Evolutionary conservation across 2,329 filamentous ascomycete genomes (phyloP).

Genomic region (Xylaria polymorpha): DNA sequence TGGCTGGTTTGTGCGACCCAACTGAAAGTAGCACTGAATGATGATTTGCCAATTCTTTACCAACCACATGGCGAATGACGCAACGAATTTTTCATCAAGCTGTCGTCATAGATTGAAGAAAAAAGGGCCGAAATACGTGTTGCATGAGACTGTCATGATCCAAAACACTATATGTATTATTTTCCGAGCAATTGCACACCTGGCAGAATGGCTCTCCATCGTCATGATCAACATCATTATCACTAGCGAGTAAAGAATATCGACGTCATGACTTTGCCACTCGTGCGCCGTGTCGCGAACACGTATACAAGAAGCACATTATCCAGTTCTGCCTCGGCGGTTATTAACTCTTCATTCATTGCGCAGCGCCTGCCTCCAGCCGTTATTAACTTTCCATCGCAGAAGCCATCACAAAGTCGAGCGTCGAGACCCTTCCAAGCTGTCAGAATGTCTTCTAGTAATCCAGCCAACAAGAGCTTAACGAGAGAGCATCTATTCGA

Average conservation of each 20-base stretch:
- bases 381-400: not conserved
- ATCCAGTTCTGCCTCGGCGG: conserved; percentile 21
- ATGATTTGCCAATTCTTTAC: conserved; percentile 8
- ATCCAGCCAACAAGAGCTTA: conserved; percentile 47
- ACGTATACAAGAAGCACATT: conserved; percentile 37
- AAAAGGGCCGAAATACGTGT: not conserved
- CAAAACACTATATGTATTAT: not conserved
- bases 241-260: conserved; percentile 2
- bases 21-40: not conserved
- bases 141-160: not conserved
- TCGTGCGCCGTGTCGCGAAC: conserved; percentile 30
- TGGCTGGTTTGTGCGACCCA: not conserved
- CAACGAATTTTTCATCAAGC: not conserved
- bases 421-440: not conserved
- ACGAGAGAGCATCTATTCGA: conserved; percentile 54
- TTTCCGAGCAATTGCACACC: not conserved
- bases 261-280: conserved; percentile 45
- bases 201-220: not conserved
- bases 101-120: conserved; percentile 9
- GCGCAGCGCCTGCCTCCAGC: conserved; percentile 2
- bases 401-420: not conserved
- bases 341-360: conserved; percentile 1
- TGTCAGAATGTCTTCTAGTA: conserved; percentile 14
- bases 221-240: conserved; percentile 11
- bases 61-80: not conserved